phyloP scores from a whole-genome alignment of 1,284 basidiomycete species.

The Ustilago bromivora region DNA sequence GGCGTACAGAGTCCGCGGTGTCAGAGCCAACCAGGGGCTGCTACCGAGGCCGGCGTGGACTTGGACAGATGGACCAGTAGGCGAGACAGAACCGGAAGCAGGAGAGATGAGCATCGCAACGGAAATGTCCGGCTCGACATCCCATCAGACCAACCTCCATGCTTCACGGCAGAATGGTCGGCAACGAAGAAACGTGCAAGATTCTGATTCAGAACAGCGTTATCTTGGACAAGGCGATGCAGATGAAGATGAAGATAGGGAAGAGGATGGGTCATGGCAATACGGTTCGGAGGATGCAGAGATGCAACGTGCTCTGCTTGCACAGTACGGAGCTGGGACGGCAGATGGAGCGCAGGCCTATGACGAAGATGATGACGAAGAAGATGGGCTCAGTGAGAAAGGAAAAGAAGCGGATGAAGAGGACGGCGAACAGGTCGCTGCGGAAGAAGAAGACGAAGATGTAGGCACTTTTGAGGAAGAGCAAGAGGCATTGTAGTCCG shows the following conservation, averaged over 20 bases:
- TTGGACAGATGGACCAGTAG: slow-evolving; percentile 21
- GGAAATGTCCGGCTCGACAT: slow-evolving; percentile 9
- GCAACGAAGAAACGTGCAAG: neutral
- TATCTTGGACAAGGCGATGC: neutral
- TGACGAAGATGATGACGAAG: neutral
- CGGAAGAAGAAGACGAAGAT: slow-evolving; percentile 19
- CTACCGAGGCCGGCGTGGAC: slow-evolving; percentile 26
- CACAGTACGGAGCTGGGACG: slow-evolving; percentile 15
- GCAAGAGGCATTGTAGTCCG: neutral
- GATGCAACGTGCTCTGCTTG: slow-evolving; percentile 22
- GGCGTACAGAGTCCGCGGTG: slow-evolving; percentile 28
- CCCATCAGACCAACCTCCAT: slow-evolving; percentile 8
- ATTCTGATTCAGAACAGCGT: slow-evolving; percentile 9
- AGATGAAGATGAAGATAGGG: neutral
- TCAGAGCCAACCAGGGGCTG: slow-evolving; percentile 25
- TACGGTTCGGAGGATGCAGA: slow-evolving; percentile 22
- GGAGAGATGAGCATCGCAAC: slow-evolving; percentile 11
- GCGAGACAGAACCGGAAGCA: neutral
- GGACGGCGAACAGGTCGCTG: slow-evolving; percentile 12
- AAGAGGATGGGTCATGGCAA: slow-evolving; percentile 8
- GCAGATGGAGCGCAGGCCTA: neutral
- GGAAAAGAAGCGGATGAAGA: slow-evolving; percentile 8
- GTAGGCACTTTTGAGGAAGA: slow-evolving; percentile 27
- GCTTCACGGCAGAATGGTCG: neutral
- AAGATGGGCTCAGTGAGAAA: neutral